Conservation (phyloP, 495 filamentous ascomycete genomes). For the Bombardia bombarda region DNA sequence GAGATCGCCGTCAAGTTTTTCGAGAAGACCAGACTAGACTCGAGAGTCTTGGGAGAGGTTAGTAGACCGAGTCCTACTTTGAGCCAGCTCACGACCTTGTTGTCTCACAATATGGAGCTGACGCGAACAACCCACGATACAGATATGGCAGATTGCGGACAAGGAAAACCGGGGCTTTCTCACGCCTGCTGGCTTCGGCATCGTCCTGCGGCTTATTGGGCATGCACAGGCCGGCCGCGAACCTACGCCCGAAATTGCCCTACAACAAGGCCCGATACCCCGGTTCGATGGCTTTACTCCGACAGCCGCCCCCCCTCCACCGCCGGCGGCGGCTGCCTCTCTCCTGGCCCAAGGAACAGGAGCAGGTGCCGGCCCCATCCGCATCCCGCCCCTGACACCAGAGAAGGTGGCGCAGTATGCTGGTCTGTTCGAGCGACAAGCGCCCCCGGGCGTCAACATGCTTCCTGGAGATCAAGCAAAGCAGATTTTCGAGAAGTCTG, state of each 20-base stretch:
- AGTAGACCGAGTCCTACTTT: slow-evolving; percentile 7
- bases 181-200: slow-evolving; percentile 81
- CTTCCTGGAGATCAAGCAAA: slow-evolving; percentile 88
- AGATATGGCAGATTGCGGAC: slow-evolving; percentile 99
- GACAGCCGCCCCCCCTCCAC: slow-evolving; percentile 33
- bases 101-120: too few relatives aligned
- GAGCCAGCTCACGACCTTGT: too few relatives aligned
- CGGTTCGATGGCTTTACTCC: slow-evolving; percentile 71
- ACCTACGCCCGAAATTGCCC: slow-evolving; percentile 65
- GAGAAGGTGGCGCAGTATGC: slow-evolving; percentile 86
- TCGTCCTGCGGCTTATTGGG: slow-evolving; percentile 88
- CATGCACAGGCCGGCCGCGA: slow-evolving; percentile 83
- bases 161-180: slow-evolving; percentile 91
- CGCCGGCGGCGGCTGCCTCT: slow-evolving; percentile 44
- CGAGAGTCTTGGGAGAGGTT: slow-evolving; percentile 83
- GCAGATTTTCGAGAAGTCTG: slow-evolving; percentile 87
- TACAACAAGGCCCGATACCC: slow-evolving; percentile 76
- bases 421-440: slow-evolving; percentile 79
- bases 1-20: slow-evolving; percentile 97
- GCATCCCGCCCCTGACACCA: slow-evolving; percentile 82
- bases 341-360: slow-evolving; percentile 60
- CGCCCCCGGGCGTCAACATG: slow-evolving; percentile 60
- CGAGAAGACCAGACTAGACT: slow-evolving; percentile 83
- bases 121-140: slow-evolving; percentile 10
- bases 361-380: slow-evolving; percentile 57